phyloP scores from a whole-genome alignment of 148 eudicot genomes.

The Rhododendron molle region DNA sequence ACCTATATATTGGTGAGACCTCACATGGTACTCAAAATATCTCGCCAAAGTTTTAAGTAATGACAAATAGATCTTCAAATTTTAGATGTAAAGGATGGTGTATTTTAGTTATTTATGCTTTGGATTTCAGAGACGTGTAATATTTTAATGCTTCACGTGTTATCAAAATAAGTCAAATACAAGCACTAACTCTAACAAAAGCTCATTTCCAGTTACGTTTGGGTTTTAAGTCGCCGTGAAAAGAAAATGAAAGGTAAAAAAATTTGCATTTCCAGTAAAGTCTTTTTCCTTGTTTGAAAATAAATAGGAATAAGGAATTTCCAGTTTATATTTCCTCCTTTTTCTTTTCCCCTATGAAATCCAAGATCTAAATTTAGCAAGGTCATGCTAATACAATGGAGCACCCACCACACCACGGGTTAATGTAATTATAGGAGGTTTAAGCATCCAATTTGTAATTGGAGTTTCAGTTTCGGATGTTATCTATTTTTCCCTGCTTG shows the following conservation, averaged over 20 bases:
- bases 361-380: not conserved
- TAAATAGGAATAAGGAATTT: not conserved
- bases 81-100: not conserved
- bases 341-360: not conserved
- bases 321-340: not conserved
- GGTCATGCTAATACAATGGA: not conserved
- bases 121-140: not conserved
- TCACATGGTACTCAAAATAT: too few species aligned
- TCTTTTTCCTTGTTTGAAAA: not conserved
- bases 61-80: not conserved
- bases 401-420: not conserved
- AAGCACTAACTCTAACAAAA: not conserved
- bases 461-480: too few species aligned
- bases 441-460: too few species aligned
- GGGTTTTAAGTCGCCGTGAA: not conserved
- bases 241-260: not conserved
- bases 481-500: not conserved
- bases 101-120: not conserved
- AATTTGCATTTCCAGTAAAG: not conserved
- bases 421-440: not conserved
- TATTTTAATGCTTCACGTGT: not conserved
- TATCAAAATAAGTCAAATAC: not conserved
- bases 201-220: not conserved
- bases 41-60: too few species aligned
- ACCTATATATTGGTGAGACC: too few species aligned